phyloP scores from a whole-genome alignment of 1,284 basidiomycete species.

The Thecaphora frezii region DNA sequence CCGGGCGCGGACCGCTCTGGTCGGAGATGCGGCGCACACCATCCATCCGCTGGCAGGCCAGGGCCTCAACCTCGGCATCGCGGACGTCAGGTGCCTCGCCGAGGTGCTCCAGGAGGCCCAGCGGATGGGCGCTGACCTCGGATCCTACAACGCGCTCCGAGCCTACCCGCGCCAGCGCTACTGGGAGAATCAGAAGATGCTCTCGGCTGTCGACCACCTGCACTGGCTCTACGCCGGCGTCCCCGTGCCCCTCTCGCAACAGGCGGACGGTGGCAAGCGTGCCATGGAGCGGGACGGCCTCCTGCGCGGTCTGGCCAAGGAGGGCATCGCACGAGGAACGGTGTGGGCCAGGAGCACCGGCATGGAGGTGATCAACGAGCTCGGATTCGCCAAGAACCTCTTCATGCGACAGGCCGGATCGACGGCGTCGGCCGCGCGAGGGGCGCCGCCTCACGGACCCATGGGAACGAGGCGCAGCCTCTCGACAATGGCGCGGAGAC shows the following conservation, averaged over 20 bases:
- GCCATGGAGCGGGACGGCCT: conserved; percentile 23
- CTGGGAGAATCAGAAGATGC: conserved; percentile 52
- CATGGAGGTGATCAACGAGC: conserved; percentile 55
- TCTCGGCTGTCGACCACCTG: conserved; percentile 52
- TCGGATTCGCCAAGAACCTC: conserved; percentile 47
- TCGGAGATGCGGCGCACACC: conserved; percentile 95
- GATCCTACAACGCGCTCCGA: conserved; percentile 43
- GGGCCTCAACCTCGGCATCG: conserved; percentile 88
- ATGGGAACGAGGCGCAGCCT: background rate
- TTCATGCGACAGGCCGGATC: conserved; percentile 42
- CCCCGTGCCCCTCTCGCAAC: conserved; percentile 24
- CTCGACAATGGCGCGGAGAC: background rate
- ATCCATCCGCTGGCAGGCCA: conserved; percentile 97
- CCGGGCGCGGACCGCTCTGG: conserved; percentile 75
- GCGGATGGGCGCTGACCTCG: conserved; percentile 46
- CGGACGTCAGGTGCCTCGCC: conserved; percentile 65
- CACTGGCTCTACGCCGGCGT: conserved; percentile 50
- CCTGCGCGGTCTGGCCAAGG: conserved; percentile 21
- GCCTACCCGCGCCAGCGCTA: conserved; percentile 49
- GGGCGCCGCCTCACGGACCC: no score
- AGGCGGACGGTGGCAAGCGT: conserved; percentile 21
- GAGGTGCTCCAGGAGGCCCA: conserved; percentile 26
- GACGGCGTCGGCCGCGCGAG: conserved; percentile 7
- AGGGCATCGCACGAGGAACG: conserved; percentile 25
- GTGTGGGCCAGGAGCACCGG: conserved; percentile 56